These are phyloP conservation scores for Neurospora crassa DNA, from an alignment of 2,329 filamentous ascomycete genomes.

Conservation along the genomic window DNA sequence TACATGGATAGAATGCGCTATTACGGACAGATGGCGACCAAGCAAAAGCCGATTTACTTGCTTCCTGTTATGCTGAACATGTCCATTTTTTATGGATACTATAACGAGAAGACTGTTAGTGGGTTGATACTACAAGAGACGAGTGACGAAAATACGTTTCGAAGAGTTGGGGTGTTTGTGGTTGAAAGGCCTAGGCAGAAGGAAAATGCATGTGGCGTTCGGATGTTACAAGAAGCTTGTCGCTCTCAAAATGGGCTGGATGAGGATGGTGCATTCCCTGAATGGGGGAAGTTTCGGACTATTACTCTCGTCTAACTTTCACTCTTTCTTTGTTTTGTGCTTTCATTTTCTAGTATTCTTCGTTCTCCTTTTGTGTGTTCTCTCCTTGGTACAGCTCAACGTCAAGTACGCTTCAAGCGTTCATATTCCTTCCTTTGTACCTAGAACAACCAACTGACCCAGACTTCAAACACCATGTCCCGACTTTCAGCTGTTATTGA, in stretches of 20 bases:
- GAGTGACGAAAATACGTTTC: rapidly evolving
- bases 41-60: neutral
- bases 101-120: rapidly evolving
- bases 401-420: neutral
- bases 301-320: neutral
- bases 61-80: neutral
- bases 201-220: neutral
- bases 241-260: neutral
- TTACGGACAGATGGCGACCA: neutral
- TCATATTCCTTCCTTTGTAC: neutral
- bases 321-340: neutral
- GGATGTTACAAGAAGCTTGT: neutral
- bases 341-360: neutral
- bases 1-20: neutral
- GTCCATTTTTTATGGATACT: neutral
- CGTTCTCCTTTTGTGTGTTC: neutral
- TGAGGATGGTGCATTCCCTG: neutral
- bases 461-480: neutral
- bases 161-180: neutral
- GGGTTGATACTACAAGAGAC: neutral
- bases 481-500: neutral
- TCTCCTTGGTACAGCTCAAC: too few relatives aligned
- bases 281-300: neutral
- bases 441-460: too few relatives aligned
- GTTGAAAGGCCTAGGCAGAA: neutral